Evolutionary conservation across 768 basidiomycete genomes (phyloP).

Genomic region (Candolleomyces aberdarensis): DNA sequence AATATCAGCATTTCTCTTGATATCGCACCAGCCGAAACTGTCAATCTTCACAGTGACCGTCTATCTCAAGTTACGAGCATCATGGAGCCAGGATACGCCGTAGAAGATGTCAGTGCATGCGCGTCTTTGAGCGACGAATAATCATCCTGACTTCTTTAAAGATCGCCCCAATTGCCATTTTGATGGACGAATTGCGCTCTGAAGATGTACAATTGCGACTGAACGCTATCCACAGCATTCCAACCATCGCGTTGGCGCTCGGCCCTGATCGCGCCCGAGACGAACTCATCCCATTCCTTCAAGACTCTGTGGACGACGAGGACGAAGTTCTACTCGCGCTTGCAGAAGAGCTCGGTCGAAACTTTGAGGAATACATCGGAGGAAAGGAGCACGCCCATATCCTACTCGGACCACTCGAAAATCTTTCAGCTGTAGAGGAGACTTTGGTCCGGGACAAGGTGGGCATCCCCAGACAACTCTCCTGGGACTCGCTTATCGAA

Average conservation of each 20-base stretch:
- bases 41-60: constrained; percentile 16
- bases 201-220: constrained; percentile 96
- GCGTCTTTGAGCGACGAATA: constrained; percentile 16
- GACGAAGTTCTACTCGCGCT: constrained; percentile 96
- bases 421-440: constrained; percentile 95
- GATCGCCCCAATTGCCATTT: constrained; percentile 93
- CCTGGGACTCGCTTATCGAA: constrained; percentile 8
- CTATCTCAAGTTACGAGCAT: background rate
- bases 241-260: constrained; percentile 95
- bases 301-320: constrained; percentile 99
- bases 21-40: background rate
- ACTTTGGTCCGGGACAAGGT: constrained; percentile 98
- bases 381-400: constrained; percentile 85
- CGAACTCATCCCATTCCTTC: constrained; percentile 94
- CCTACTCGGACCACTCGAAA: constrained; percentile 89
- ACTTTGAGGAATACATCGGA: constrained; percentile 93
- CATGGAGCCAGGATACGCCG: constrained; percentile 66
- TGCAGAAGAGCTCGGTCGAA: constrained; percentile 90
- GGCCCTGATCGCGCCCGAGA: constrained; percentile 93
- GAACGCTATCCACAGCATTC: constrained; percentile 95
- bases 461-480: constrained; percentile 14
- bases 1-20: background rate
- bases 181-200: constrained; percentile 97
- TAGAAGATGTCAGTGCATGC: constrained; percentile 60
- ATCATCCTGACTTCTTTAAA: constrained; percentile 27